phyloP scores from a whole-genome alignment of 805 yeast genomes.

The Zygoascus tannicola region DNA sequence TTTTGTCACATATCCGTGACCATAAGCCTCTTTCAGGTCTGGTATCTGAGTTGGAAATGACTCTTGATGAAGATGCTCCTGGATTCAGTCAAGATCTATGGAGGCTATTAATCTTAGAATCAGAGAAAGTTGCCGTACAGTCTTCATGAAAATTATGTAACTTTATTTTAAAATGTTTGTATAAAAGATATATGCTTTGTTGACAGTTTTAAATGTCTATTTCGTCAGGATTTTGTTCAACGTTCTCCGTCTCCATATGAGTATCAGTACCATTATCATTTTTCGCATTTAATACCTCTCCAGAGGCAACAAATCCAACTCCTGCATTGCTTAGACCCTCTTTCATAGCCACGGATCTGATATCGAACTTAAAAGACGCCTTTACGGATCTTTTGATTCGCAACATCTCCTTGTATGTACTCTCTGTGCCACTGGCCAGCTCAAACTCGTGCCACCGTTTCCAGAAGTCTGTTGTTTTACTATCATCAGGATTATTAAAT shows the following conservation, averaged over 20 bases:
- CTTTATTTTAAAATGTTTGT: no score
- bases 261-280: neutral
- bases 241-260: neutral
- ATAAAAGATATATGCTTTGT: no score
- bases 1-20: constrained; percentile 18
- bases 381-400: constrained; percentile 42
- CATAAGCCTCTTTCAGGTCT: constrained; percentile 22
- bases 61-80: constrained; percentile 39
- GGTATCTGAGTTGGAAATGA: constrained; percentile 23
- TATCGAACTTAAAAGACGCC: constrained; percentile 6
- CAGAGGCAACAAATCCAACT: constrained; percentile 20
- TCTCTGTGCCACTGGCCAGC: constrained; percentile 57
- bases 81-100: constrained; percentile 20
- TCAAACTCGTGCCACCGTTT: constrained; percentile 68
- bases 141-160: neutral
- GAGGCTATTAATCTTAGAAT: constrained; percentile 18
- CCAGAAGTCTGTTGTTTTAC: constrained; percentile 39
- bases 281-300: neutral
- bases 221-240: constrained; percentile 15
- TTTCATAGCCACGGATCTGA: constrained; percentile 6
- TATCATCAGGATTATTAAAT: constrained; percentile 28
- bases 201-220: constrained; percentile 19
- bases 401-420: constrained; percentile 65
- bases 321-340: constrained; percentile 4
- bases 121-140: constrained; percentile 11